Evolutionary conservation across 1,284 basidiomycete species (phyloP).

Genomic region (Ceratobasidium theobromae): DNA sequence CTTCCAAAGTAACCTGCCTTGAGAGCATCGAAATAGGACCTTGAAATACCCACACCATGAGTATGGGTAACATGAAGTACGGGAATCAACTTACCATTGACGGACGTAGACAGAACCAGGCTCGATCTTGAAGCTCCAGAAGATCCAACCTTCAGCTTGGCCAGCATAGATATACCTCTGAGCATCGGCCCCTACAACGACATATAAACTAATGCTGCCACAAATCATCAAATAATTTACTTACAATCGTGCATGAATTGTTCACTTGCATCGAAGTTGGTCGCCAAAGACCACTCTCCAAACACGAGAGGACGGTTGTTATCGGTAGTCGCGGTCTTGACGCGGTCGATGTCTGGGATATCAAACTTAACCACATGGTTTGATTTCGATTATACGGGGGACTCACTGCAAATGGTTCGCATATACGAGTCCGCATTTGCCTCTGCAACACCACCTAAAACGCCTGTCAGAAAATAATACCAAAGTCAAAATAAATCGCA

Average conservation of each 20-base stretch:
- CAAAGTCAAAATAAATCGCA: slow-evolving; percentile 14
- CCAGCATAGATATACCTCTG: slow-evolving; percentile 60
- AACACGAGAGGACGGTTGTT: slow-evolving; percentile 38
- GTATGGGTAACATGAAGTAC: neutral
- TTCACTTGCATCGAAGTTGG: slow-evolving; percentile 64
- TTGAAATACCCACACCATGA: slow-evolving; percentile 40
- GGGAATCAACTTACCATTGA: neutral
- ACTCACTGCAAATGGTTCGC: slow-evolving; percentile 65
- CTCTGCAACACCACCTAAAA: slow-evolving; percentile 63
- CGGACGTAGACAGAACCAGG: slow-evolving; percentile 36
- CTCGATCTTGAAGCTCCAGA: slow-evolving; percentile 77
- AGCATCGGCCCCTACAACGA: slow-evolving; percentile 39
- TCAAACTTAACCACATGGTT: neutral
- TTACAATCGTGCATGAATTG: slow-evolving; percentile 48
- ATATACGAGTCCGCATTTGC: slow-evolving; percentile 65
- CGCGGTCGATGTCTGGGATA: neutral
- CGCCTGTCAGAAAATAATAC: neutral
- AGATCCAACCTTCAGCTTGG: slow-evolving; percentile 49
- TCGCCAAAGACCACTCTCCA: slow-evolving; percentile 72
- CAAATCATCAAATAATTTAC: slow-evolving; percentile 48
- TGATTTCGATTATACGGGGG: neutral
- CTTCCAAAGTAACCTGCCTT: slow-evolving; percentile 59
- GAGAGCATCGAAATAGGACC: slow-evolving; percentile 72
- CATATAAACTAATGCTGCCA: slow-evolving; percentile 70
- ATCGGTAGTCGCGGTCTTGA: slow-evolving; percentile 50